Conservation (phyloP, 306 rosid species). For the Amphicarpaea edgeworthii region DNA sequence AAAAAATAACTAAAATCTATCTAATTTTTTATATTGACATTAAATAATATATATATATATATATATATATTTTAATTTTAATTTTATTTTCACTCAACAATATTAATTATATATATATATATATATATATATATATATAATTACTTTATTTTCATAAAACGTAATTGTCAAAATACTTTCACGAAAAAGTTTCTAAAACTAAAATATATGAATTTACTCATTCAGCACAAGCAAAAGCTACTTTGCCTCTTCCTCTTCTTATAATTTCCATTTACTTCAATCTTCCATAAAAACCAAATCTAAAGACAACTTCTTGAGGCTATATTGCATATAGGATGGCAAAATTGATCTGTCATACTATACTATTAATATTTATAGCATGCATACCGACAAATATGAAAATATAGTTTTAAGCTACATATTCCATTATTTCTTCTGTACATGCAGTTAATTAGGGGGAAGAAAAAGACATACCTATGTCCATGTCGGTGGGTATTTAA, state of each 20-base stretch:
- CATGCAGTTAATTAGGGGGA: background rate
- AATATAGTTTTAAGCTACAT: background rate
- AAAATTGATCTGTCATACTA: background rate
- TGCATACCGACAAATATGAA: background rate
- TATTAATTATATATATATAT: too few relatives aligned
- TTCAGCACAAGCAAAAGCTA: background rate
- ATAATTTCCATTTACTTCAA: conserved; percentile 18
- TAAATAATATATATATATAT: too few relatives aligned
- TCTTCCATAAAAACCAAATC: background rate
- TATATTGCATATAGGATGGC: background rate
- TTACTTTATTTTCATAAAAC: background rate
- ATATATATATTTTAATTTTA: too few relatives aligned
- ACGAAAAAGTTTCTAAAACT: conserved; percentile 1
- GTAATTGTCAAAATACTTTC: conserved; percentile 18
- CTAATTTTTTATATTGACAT: too few relatives aligned
- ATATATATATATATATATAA: too few relatives aligned
- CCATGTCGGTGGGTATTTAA: background rate
- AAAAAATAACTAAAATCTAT: too few relatives aligned
- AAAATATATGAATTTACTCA: conserved; percentile 15
- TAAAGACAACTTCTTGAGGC: background rate
- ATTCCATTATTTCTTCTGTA: background rate
- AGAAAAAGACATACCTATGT: background rate
- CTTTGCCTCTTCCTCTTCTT: conserved; percentile 9
- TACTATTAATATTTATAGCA: background rate
- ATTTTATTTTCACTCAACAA: too few relatives aligned